A percentile compares a stretch with the other conserved stretches of the same genome.
Evolutionary conservation across 2,329 filamentous ascomycete genomes (phyloP).

Genomic region (Exophiala oligosperma): DNA sequence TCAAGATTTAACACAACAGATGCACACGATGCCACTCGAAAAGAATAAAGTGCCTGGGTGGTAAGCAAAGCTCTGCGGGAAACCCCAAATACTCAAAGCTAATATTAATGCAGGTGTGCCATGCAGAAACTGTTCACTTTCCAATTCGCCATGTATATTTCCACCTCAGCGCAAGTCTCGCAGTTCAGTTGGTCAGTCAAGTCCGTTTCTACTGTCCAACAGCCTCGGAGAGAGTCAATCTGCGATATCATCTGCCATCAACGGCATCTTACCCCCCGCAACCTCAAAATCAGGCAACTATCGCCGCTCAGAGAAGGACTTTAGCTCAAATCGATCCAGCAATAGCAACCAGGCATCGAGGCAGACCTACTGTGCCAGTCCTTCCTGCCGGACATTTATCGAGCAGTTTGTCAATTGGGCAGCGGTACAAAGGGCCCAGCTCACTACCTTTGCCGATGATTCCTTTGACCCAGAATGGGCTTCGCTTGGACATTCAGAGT

Average conservation of each 20-base stretch:
- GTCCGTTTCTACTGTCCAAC: neutral
- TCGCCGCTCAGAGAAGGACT: conserved; percentile 22
- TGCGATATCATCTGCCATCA: neutral
- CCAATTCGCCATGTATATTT: conserved; percentile 12
- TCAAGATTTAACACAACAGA: neutral
- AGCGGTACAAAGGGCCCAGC: conserved; percentile 9
- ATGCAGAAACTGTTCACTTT: conserved; percentile 16
- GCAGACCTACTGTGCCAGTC: conserved; percentile 16
- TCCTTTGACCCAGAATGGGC: conserved; percentile 19
- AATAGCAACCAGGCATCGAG: conserved; percentile 4
- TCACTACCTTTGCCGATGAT: conserved; percentile 5
- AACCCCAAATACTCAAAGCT: neutral
- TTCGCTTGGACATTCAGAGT: conserved; percentile 7
- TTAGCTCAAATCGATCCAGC: conserved; percentile 22
- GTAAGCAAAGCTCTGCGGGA: neutral
- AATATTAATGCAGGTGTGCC: conserved; percentile 2
- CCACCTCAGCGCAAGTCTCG: conserved; percentile 7
- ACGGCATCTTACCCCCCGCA: neutral
- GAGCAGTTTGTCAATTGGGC: conserved; percentile 16
- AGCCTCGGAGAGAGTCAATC: neutral
- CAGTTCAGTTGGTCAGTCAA: conserved; percentile 6
- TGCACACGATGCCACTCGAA: conserved; percentile 20
- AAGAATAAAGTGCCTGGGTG: conserved; percentile 18
- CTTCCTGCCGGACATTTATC: conserved; percentile 12
- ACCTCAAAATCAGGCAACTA: conserved; percentile 5